Base-by-base conservation (phyloP, 192 early-diverging fungal species). In the Diversispora eburnea region DNA sequence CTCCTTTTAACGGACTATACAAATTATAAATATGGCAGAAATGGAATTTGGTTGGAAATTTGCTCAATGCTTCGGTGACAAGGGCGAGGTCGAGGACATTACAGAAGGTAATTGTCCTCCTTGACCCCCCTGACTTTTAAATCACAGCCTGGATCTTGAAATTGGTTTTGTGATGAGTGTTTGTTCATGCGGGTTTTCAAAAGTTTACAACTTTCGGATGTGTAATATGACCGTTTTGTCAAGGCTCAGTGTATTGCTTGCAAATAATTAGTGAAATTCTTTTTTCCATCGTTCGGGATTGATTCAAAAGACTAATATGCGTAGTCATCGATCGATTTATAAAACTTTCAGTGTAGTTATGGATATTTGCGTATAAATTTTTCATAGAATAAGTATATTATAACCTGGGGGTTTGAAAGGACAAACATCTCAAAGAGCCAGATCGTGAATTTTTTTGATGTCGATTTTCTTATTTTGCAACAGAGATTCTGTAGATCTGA, bases 61-160 rank as follows among this genome's bases (percentile, higher is more conserved):
- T 81, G 95, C 96, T 51, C 97, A 99, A 85, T 99, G 97, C 84
- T 99, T 99, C 85, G 97, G 97, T 66, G 97, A 99, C 84, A 99
- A 99, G 82, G 94, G 94, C 59, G 97, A 99, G 70, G 90, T 95
- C 64, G 97, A 99, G 70, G 97, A 99, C 80, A 93, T 99, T 67
- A 98, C 95, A 58, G 97, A 99, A 92, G 97, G 97, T 97, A 92
- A 79, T 81, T 72, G 42, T 49, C 52, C 33, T 61, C 45, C 25
- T 65, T 41, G 58, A 61, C 60, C 47, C 55, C 41, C 51, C 15
- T 33, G 67, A 41, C 12, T 43, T 52, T 66, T 66, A 66, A 48
- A 7, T 66, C 25, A 66, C 43, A 52, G 48, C 43, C 73, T 33
- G n/a, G 54, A 59, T 33, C 46, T 46, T 9, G 54, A 17, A 51